Evolutionary conservation across 305 asterid genomes (phyloP).

Genomic region (Solanum hybrid): DNA sequence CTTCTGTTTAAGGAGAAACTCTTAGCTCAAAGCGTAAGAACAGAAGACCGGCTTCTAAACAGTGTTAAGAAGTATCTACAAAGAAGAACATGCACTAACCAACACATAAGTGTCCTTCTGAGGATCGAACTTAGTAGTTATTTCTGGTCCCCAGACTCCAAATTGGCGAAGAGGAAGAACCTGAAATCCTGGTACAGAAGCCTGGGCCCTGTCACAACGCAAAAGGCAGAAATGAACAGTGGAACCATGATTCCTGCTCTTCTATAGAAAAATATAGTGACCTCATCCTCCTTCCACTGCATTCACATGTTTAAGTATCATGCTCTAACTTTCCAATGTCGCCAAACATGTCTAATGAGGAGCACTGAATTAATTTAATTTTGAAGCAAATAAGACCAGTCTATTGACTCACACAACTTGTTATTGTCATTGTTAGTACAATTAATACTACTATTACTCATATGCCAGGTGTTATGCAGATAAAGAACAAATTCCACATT

Average conservation of each 20-base stretch:
- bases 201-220: constrained; percentile 46
- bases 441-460: neutral
- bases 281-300: neutral
- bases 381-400: neutral
- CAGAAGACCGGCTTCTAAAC: neutral
- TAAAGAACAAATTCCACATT: neutral
- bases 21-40: neutral
- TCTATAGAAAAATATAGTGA: neutral
- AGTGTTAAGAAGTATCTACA: neutral
- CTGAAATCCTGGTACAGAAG: constrained; percentile 70
- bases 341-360: neutral
- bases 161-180: constrained; percentile 89
- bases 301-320: neutral
- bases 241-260: neutral
- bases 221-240: constrained; percentile 1
- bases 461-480: neutral
- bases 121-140: constrained; percentile 55
- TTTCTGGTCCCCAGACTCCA: constrained; percentile 88
- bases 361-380: neutral
- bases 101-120: constrained; percentile 80
- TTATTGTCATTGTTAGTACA: neutral
- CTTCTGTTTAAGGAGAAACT: neutral
- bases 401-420: neutral
- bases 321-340: neutral
- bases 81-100: constrained; percentile 36